These are phyloP conservation scores for Mycena chlorophos DNA, from an alignment of 768 basidiomycete species.

Conservation along the genomic window DNA sequence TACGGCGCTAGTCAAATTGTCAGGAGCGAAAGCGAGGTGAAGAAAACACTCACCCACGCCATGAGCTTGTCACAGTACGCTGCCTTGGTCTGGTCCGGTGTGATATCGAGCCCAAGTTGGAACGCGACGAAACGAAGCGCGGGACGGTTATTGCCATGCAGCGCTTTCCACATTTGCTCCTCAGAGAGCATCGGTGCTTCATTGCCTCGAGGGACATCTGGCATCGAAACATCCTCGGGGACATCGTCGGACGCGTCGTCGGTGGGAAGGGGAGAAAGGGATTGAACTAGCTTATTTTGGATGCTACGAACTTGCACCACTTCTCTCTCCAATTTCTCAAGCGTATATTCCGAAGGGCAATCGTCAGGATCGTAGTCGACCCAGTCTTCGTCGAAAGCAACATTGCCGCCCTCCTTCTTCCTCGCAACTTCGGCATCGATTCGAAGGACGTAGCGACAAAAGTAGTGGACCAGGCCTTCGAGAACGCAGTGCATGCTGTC, in stretches of 20 bases:
- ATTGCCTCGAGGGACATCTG: conserved; percentile 10
- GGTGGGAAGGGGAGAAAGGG: background rate
- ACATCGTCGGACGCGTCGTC: background rate
- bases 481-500: conserved; percentile 35
- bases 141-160: conserved; percentile 1
- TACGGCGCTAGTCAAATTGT: conserved; percentile 12
- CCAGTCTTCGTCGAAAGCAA: conserved; percentile 16
- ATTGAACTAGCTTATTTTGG: conserved; percentile 12
- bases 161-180: background rate
- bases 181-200: conserved; percentile 8
- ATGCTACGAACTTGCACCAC: background rate
- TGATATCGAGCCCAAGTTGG: conserved; percentile 5
- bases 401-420: conserved; percentile 10
- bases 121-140: conserved; percentile 14
- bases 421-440: conserved; percentile 17
- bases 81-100: conserved; percentile 4
- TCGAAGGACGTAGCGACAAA: conserved; percentile 21
- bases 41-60: conserved; percentile 16
- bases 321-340: conserved; percentile 9
- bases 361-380: conserved; percentile 12
- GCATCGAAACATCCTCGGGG: conserved; percentile 11
- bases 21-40: conserved; percentile 2
- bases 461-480: conserved; percentile 23
- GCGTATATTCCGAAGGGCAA: conserved; percentile 6
- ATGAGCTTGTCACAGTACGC: conserved; percentile 13